A percentile compares a stretch with the other conserved stretches of the same genome.
These are phyloP conservation scores for Trichoderma citrinoviride DNA, from an alignment of 2,329 filamentous ascomycete genomes.

Conservation along the genomic window DNA sequence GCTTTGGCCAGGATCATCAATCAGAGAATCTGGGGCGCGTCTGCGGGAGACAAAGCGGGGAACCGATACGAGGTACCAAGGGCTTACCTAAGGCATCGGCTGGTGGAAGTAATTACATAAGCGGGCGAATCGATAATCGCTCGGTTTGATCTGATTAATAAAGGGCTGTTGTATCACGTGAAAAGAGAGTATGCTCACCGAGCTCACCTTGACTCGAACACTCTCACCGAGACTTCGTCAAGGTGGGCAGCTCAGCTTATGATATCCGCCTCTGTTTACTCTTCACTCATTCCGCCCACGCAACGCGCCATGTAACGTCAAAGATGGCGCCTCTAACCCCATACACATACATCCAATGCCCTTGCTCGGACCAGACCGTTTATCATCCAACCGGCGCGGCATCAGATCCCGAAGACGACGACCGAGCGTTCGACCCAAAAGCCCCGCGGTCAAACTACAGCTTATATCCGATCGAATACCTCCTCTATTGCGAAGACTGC, in stretches of 20 bases:
- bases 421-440: slow-evolving; percentile 80
- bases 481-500: slow-evolving; percentile 96
- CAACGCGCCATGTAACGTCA: slow-evolving; percentile 15
- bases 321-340: slow-evolving; percentile 53
- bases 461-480: slow-evolving; percentile 86
- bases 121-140: background rate
- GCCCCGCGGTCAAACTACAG: slow-evolving; percentile 84
- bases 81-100: too few relatives aligned
- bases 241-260: background rate
- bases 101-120: background rate
- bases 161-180: slow-evolving; percentile 1
- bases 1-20: slow-evolving; percentile 11
- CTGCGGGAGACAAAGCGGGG: slow-evolving; percentile 15
- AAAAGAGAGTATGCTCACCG: background rate
- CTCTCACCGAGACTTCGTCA: slow-evolving; percentile 13
- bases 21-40: slow-evolving; percentile 15
- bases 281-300: background rate
- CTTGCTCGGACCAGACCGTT: slow-evolving; percentile 53
- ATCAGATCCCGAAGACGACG: slow-evolving; percentile 56
- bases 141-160: background rate
- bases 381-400: slow-evolving; percentile 35
- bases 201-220: slow-evolving; percentile 1
- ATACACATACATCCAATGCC: slow-evolving; percentile 66
- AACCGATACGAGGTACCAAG: slow-evolving; percentile 1
- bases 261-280: background rate